A percentile compares a stretch with the other conserved stretches of the same genome.
phyloP scores from a whole-genome alignment of 441 rosid species.

The Euphorbia schlechtendalii region DNA sequence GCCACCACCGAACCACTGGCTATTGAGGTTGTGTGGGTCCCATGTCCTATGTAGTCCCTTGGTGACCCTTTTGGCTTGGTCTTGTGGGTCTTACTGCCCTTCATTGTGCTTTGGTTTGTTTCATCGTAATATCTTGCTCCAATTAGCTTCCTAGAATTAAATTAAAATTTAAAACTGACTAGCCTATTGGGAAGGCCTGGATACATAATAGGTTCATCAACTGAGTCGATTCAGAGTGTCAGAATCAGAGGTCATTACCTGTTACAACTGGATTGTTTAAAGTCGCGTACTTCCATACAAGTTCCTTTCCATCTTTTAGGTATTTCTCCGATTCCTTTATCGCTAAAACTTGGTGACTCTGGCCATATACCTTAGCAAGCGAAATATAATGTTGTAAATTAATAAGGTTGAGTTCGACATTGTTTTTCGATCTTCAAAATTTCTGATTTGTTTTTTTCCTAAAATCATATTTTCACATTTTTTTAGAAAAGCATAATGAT shows the following conservation, averaged over 20 bases:
- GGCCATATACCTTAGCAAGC: constrained; percentile 62
- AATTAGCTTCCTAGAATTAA: constrained; percentile 81
- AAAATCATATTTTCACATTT: too few species aligned
- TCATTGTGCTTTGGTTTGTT: background rate
- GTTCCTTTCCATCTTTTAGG: constrained; percentile 77
- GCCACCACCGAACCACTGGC: constrained; percentile 51
- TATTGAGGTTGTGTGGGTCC: constrained; percentile 72
- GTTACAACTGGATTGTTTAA: constrained; percentile 54
- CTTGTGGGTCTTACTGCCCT: too few species aligned
- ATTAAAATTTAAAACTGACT: too few species aligned
- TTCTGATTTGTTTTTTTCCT: too few species aligned
- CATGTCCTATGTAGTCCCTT: constrained; percentile 66
- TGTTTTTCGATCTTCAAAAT: too few species aligned
- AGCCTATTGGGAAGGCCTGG: too few species aligned
- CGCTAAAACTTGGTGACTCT: constrained; percentile 69
- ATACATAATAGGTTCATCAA: too few species aligned
- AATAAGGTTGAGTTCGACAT: too few species aligned
- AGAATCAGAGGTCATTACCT: constrained; percentile 31
- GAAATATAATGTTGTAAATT: too few species aligned
- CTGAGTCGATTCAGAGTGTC: background rate
- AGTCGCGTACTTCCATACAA: constrained; percentile 64
- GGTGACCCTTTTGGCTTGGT: constrained; percentile 32
- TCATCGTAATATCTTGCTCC: constrained; percentile 63
- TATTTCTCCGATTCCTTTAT: constrained; percentile 47
- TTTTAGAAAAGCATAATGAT: too few species aligned